These are phyloP conservation scores for Hibiscus mutabilis DNA, from an alignment of 345 rosid genomes.

Conservation along the genomic window DNA sequence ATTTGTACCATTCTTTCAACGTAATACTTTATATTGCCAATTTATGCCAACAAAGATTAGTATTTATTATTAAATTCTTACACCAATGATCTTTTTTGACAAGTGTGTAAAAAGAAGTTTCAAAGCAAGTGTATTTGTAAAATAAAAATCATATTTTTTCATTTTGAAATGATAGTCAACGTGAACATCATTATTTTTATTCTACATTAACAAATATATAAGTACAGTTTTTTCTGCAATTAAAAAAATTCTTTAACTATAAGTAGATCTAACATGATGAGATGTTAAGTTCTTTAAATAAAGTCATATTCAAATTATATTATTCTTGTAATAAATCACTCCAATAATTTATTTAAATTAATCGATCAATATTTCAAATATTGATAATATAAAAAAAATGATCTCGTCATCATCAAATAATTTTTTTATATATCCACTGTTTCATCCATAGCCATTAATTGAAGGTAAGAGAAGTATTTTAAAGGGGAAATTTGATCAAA, in stretches of 20 bases:
- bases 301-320: too few species aligned
- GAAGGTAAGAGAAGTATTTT: background rate
- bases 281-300: too few species aligned
- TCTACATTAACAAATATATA: too few species aligned
- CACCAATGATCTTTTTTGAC: background rate
- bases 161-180: background rate
- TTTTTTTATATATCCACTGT: background rate
- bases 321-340: too few species aligned
- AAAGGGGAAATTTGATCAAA: background rate
- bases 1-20: background rate
- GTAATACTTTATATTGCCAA: too few species aligned
- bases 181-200: slow-evolving; percentile 3
- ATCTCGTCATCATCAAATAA: background rate
- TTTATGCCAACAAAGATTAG: background rate
- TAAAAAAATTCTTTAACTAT: too few species aligned
- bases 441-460: background rate
- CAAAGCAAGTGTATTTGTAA: background rate
- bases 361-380: too few species aligned
- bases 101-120: slow-evolving; percentile 1
- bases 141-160: background rate
- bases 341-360: too few species aligned
- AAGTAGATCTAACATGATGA: too few species aligned
- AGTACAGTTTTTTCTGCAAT: background rate
- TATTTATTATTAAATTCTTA: background rate
- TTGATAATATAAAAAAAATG: background rate